Base-by-base conservation (phyloP, 148 eudicot species). In the Chenopodium berlandieri region DNA sequence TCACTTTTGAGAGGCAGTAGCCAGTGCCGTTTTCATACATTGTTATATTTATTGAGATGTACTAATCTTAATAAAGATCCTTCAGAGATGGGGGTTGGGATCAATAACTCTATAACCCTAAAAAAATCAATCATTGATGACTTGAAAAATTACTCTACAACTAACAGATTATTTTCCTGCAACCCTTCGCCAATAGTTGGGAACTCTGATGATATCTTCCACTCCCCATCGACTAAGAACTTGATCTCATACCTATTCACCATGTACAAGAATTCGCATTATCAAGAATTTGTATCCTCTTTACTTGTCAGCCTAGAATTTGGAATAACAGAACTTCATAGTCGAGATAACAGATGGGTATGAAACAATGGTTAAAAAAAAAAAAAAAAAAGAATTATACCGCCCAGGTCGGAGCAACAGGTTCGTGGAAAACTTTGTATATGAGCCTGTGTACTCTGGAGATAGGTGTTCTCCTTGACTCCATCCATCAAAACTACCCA, bases 401-500 rank as follows among this genome's bases (percentile, higher is more conserved):
- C 95, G 86, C 85, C 99, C 99, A 79, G 97, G 97, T 85, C 97
- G 92, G 76, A 96, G 99, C 87, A 89, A 78, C 76, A 96, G 73
- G 62, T 91, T 88, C 3, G 98, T 83, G 17, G 97, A 90, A 81
- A 96, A 96, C 78, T 85, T 86, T 12, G 91, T 86, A 85, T 81
- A 89, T 54, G 90, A 96, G 70, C 95, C 95, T 23, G 92, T 88
- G 84, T 94, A 96, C 85, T 96, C 97, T 19, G 95, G 88, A 71
- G 99, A 96, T 62, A 96, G 76, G 81, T 94, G 83, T 77, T 96
- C 99, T 83, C 98, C 98, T 79, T 90, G 89, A 86, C 95, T 94
- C 99, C 99, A 96, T 46, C 98, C 97, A 81, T 96, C 95, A 84
- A 96, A 96, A 72, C 89, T 92, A 34, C 99, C 99, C 99, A 96